Evolutionary conservation across 768 basidiomycete species (phyloP).

Genomic region (Postia placenta): DNA sequence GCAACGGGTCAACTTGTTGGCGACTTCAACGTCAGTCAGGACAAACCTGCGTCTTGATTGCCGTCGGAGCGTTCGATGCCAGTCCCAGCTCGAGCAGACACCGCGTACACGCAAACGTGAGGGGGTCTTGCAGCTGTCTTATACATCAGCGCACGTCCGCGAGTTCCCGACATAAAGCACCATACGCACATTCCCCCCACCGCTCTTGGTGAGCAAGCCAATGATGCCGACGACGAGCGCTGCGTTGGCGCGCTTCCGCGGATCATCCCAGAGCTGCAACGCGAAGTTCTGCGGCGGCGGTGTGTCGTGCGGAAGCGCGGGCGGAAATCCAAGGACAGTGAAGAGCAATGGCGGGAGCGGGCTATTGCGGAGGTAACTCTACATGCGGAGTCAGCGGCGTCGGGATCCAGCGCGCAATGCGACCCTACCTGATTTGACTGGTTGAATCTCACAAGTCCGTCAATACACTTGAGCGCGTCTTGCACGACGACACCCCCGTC

Average conservation of each 20-base stretch:
- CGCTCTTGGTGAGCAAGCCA: conserved; percentile 76
- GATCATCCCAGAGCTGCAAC: conserved; percentile 92
- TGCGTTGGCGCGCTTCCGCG: conserved; percentile 73
- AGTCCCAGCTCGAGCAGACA: conserved; percentile 85
- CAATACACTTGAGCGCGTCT: conserved; percentile 81
- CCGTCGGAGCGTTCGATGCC: conserved; percentile 89
- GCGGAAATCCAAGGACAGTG: conserved; percentile 66
- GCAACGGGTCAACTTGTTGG: not conserved
- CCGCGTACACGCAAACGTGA: conserved; percentile 50
- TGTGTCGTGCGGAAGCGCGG: conserved; percentile 49
- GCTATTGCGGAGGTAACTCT: conserved; percentile 97
- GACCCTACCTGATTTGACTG: conserved; percentile 80
- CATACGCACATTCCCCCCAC: conserved; percentile 53
- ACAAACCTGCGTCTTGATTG: conserved; percentile 78
- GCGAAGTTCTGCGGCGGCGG: conserved; percentile 84
- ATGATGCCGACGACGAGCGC: conserved; percentile 77
- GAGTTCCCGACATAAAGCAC: not conserved
- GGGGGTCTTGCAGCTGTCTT: conserved; percentile 44
- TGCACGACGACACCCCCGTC: conserved; percentile 86
- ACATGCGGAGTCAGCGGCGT: conserved; percentile 8
- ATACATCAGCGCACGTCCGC: not conserved
- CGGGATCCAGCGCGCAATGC: not conserved
- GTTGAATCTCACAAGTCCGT: conserved; percentile 86
- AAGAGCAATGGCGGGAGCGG: conserved; percentile 62
- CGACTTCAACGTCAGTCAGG: too few species aligned